Percentiles rank a stretch among this genome's conserved stretches.
Conservation (phyloP, 1,284 basidiomycete species). For the Cryptococcus sp. region DNA sequence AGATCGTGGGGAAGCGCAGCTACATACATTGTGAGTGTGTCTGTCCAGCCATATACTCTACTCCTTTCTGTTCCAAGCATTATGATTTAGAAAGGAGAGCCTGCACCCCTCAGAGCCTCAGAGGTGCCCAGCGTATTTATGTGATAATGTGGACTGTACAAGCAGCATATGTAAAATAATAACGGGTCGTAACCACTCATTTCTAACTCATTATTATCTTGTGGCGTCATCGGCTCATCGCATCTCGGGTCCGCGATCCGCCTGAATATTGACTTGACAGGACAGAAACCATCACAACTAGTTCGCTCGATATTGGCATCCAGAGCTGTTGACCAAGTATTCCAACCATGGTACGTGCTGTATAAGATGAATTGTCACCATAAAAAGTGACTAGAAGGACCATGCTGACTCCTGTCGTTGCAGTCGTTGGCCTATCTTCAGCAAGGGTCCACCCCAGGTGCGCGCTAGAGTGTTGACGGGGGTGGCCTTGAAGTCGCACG, state of each 20-base stretch:
- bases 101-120: background rate
- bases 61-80: background rate
- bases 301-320: no score
- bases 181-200: no score
- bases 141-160: no score
- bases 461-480: slow-evolving; percentile 3
- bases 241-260: background rate
- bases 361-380: no score
- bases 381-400: background rate
- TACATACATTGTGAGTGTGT: background rate
- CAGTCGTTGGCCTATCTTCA: slow-evolving; percentile 43
- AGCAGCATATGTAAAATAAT: no score
- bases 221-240: background rate
- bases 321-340: no score
- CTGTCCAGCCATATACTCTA: background rate
- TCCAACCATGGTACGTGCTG: no score
- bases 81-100: background rate
- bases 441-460: slow-evolving; percentile 39
- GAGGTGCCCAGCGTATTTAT: background rate
- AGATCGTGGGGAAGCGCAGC: background rate
- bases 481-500: background rate
- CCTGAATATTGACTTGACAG: no score
- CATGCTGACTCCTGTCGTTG: background rate
- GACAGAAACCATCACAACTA: no score
- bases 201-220: no score